These are phyloP conservation scores for Geotrichum reessii DNA, from an alignment of 1,139 yeast genomes.

Conservation along the genomic window DNA sequence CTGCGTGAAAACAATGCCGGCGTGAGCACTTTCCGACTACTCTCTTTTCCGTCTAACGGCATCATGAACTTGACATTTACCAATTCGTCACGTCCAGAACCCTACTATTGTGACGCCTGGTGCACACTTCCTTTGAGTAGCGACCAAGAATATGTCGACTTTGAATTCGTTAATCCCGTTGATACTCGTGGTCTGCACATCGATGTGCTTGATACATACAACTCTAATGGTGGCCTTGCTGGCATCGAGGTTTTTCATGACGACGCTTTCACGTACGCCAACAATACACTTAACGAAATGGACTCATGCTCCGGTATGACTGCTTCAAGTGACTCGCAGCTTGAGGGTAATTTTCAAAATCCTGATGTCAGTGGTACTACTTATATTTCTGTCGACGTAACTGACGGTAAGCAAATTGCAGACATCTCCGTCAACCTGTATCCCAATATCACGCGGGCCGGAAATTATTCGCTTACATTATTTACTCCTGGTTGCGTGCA, in stretches of 20 bases:
- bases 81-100: constrained; percentile 56
- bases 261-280: constrained; percentile 58
- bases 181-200: constrained; percentile 56
- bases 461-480: constrained; percentile 64
- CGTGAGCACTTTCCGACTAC: constrained; percentile 61
- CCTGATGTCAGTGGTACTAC: constrained; percentile 25
- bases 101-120: constrained; percentile 66
- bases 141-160: constrained; percentile 62
- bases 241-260: constrained; percentile 72
- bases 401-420: constrained; percentile 33
- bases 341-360: constrained; percentile 21
- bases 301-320: constrained; percentile 28
- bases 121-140: constrained; percentile 57
- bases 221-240: constrained; percentile 57
- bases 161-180: constrained; percentile 69
- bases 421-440: constrained; percentile 52
- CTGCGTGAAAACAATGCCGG: constrained; percentile 45
- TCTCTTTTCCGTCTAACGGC: constrained; percentile 75
- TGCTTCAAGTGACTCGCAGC: constrained; percentile 28
- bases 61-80: constrained; percentile 86
- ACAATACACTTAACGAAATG: constrained; percentile 65
- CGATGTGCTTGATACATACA: constrained; percentile 66
- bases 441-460: constrained; percentile 69
- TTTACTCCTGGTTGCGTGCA: constrained; percentile 81
- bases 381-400: constrained; percentile 38